Conservation (phyloP, 352 stramenopile species). For the Globisporangium paddicum region DNA sequence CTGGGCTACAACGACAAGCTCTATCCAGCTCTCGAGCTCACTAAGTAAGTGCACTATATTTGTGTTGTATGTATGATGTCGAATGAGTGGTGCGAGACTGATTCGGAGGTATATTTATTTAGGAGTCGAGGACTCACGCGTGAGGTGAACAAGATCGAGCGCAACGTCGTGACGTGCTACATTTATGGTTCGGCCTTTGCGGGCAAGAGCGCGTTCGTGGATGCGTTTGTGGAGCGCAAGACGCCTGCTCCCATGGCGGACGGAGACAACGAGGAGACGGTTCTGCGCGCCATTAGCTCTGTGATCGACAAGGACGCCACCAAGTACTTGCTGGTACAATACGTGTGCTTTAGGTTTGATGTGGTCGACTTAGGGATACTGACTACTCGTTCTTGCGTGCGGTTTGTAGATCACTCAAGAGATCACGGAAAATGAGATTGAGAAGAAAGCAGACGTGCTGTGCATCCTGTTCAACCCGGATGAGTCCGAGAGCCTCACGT, state of each 20-base stretch:
- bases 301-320: constrained; percentile 49
- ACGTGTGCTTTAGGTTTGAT: constrained; percentile 9
- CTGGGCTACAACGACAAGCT: constrained; percentile 79
- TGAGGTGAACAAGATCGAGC: constrained; percentile 52
- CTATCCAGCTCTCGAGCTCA: constrained; percentile 56
- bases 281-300: constrained; percentile 53
- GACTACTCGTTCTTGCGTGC: too few species aligned
- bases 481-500: constrained; percentile 33
- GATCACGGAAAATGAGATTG: constrained; percentile 54
- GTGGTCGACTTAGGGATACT: too few species aligned
- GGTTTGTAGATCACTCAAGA: constrained; percentile 56
- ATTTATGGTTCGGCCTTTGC: constrained; percentile 42
- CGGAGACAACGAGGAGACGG: constrained; percentile 29
- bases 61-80: neutral
- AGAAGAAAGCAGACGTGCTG: constrained; percentile 67
- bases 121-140: constrained; percentile 51
- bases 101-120: neutral
- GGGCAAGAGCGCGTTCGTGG: constrained; percentile 52
- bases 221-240: constrained; percentile 45
- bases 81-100: neutral
- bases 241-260: constrained; percentile 8
- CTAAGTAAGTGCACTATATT: constrained; percentile 28
- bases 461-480: constrained; percentile 64
- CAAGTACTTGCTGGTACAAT: constrained; percentile 72
- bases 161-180: constrained; percentile 71